These are phyloP conservation scores for Chrysoporthe austroafricana DNA, from an alignment of 2,329 filamentous ascomycete species.

Conservation along the genomic window DNA sequence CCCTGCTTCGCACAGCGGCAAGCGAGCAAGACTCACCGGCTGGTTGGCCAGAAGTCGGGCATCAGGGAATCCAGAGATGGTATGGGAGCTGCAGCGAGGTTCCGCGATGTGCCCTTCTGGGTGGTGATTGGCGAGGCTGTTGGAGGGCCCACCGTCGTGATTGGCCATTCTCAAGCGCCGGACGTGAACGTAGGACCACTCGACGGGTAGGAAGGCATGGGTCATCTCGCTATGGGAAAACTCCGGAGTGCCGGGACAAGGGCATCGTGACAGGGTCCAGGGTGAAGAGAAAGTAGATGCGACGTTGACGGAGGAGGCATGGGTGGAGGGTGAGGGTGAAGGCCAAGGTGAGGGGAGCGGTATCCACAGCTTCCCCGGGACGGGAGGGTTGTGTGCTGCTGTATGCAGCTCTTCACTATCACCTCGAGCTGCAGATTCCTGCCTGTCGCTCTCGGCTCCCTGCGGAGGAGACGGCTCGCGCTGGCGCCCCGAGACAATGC, in stretches of 20 bases:
- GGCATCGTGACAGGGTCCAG: conserved; percentile 18
- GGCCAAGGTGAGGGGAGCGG: conserved; percentile 15
- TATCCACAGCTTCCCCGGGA: conserved; percentile 24
- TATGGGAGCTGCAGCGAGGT: conserved; percentile 18
- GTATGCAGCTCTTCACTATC: conserved; percentile 27
- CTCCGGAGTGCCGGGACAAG: conserved; percentile 21
- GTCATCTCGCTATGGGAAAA: conserved; percentile 18
- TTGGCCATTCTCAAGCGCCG: conserved; percentile 29
- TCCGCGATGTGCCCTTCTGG: conserved; percentile 21
- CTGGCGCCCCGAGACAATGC: conserved; percentile 6
- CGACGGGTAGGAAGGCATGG: conserved; percentile 23
- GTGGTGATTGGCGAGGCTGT: conserved; percentile 25
- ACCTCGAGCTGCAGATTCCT: conserved; percentile 20
- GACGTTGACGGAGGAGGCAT: conserved; percentile 20
- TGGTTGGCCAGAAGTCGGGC: conserved; percentile 37
- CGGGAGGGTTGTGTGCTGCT: conserved; percentile 26
- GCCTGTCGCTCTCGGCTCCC: conserved; percentile 10
- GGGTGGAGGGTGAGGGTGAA: not conserved
- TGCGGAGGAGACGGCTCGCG: conserved; percentile 6
- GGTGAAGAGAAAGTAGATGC: conserved; percentile 14
- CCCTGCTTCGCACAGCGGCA: conserved; percentile 32
- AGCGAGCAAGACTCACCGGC: conserved; percentile 34
- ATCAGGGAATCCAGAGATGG: conserved; percentile 23
- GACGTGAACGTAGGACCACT: conserved; percentile 22
- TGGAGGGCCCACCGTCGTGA: conserved; percentile 11